A percentile compares a stretch with the other conserved stretches of the same genome.
Conservation (phyloP, 2,329 filamentous ascomycete genomes). For the Septoria petroselini region DNA sequence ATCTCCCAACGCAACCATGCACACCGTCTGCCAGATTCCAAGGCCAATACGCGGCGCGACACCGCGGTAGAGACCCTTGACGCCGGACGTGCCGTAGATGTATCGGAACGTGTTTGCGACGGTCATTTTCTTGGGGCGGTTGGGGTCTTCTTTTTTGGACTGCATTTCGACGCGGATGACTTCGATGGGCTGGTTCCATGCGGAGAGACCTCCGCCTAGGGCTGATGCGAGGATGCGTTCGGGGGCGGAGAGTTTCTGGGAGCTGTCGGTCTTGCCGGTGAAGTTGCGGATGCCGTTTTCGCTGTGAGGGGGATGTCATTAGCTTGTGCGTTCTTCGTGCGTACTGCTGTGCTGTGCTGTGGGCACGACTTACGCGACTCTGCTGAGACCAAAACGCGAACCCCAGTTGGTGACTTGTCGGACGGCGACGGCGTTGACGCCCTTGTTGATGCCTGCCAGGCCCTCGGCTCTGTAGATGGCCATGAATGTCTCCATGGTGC, state of each 20-base stretch:
- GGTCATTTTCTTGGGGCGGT: conserved; percentile 98
- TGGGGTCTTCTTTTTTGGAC: conserved; percentile 96
- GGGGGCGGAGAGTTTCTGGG: conserved; percentile 69
- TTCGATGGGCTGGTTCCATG: conserved; percentile 99
- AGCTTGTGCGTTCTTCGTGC: too few species aligned
- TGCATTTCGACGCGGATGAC: conserved; percentile 99
- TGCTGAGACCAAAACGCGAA: conserved; percentile 87
- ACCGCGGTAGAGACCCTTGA: conserved; percentile 92
- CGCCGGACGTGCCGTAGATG: conserved; percentile 84
- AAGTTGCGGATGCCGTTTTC: conserved; percentile 79
- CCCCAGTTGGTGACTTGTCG: conserved; percentile 99
- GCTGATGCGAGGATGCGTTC: conserved; percentile 89
- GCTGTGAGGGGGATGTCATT: conserved; percentile 22
- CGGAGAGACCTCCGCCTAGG: conserved; percentile 87
- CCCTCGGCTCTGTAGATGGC: conserved; percentile 94
- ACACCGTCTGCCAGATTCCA: conserved; percentile 98
- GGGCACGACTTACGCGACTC: conserved; percentile 59
- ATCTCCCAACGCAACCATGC: conserved; percentile 98
- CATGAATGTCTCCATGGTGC: conserved; percentile 94
- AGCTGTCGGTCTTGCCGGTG: conserved; percentile 70
- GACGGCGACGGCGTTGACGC: conserved; percentile 97
- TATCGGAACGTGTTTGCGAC: conserved; percentile 78
- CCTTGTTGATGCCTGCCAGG: conserved; percentile 93
- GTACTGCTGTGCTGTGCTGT: background rate
- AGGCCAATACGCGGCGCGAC: conserved; percentile 91